These are phyloP conservation scores for Candida manassasensis DNA, from an alignment of 805 yeast genomes.

Conservation along the genomic window DNA sequence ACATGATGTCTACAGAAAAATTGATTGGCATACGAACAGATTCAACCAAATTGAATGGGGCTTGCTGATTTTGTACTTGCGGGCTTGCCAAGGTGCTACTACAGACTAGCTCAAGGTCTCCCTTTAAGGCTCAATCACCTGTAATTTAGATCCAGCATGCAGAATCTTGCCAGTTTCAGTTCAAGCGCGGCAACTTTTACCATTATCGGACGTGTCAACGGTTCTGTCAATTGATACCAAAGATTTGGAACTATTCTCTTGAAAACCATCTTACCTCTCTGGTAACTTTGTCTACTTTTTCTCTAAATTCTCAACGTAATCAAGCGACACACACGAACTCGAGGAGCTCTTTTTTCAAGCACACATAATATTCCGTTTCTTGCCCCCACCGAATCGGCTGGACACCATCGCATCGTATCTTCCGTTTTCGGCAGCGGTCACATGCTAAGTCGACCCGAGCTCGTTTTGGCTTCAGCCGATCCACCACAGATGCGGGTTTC, in stretches of 20 bases:
- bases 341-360: conserved; percentile 4
- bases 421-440: conserved; percentile 10
- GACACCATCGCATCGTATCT: conserved; percentile 10
- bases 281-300: conserved; percentile 2
- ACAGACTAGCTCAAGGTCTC: too few relatives aligned
- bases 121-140: background rate
- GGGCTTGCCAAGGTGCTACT: too few relatives aligned
- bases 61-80: too few relatives aligned
- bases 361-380: conserved; percentile 7
- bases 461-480: conserved; percentile 3
- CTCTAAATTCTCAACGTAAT: conserved; percentile 9
- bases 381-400: conserved; percentile 9
- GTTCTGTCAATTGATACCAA: too few relatives aligned
- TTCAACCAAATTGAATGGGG: too few relatives aligned
- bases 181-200: conserved; percentile 1
- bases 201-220: background rate
- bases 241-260: too few relatives aligned
- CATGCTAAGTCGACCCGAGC: conserved; percentile 10
- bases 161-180: background rate
- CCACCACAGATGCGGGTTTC: background rate
- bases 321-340: conserved; percentile 10
- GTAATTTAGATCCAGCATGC: background rate
- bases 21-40: too few relatives aligned
- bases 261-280: too few relatives aligned
- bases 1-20: too few relatives aligned